Percentiles rank a stretch among this genome's conserved stretches.
phyloP scores from a whole-genome alignment of 1,139 yeast genomes.

The Suhomyces wounanorum region DNA sequence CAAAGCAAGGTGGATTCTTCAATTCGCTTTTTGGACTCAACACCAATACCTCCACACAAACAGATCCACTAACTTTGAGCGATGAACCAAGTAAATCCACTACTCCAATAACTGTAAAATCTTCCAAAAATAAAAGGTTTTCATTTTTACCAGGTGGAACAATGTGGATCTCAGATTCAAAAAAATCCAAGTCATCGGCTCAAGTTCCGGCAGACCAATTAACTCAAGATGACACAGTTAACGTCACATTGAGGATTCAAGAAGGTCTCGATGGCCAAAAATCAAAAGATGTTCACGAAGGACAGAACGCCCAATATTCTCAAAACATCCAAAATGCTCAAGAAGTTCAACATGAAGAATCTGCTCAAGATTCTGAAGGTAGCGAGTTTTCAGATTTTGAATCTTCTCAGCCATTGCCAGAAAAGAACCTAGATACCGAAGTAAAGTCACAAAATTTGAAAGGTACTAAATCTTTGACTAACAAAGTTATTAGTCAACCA shows the following conservation, averaged over 20 bases:
- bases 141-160: conserved; percentile 14
- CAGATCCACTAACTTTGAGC: not conserved
- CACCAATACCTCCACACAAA: not conserved
- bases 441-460: not conserved
- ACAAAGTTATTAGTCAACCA: not conserved
- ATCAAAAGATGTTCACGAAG: no score
- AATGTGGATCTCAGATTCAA: not conserved
- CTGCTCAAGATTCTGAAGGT: conserved; percentile 6
- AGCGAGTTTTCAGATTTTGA: conserved; percentile 19
- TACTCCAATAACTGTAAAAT: not conserved
- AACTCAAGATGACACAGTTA: not conserved
- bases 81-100: not conserved
- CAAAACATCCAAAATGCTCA: not conserved
- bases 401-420: conserved; percentile 9
- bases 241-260: not conserved
- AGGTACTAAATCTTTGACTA: not conserved
- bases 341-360: not conserved
- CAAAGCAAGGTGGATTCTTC: conserved; percentile 29
- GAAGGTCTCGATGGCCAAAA: not conserved
- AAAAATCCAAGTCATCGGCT: conserved; percentile 1
- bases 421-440: not conserved
- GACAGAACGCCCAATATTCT: not conserved
- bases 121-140: conserved; percentile 9
- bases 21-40: conserved; percentile 31
- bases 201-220: not conserved